phyloP scores from a whole-genome alignment of 2,329 filamentous ascomycete species.

The Cladosporium cucumerinum region DNA sequence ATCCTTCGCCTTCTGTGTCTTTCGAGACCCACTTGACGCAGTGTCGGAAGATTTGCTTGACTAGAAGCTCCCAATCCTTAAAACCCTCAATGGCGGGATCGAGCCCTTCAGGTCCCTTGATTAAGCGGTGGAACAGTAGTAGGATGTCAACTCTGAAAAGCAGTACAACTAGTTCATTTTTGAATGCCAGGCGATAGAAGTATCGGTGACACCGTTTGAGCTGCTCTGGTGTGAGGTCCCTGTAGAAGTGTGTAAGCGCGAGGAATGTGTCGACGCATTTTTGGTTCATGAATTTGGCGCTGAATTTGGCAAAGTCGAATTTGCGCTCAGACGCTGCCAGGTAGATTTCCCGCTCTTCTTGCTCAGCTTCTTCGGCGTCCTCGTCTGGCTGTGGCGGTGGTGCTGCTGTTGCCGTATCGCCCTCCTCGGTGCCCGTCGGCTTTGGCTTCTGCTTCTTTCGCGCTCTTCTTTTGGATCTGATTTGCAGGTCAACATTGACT shows the following conservation, averaged over 20 bases:
- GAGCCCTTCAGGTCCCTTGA: conserved; percentile 79
- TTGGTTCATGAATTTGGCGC: conserved; percentile 76
- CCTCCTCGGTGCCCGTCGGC: conserved; percentile 22
- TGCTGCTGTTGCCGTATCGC: conserved; percentile 21
- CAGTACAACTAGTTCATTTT: conserved; percentile 84
- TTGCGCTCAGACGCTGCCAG: conserved; percentile 75
- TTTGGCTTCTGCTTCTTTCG: conserved; percentile 69
- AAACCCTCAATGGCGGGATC: conserved; percentile 63
- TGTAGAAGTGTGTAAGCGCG: conserved; percentile 73
- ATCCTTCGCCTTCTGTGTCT: conserved; percentile 54
- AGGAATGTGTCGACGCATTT: conserved; percentile 86
- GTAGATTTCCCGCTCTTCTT: conserved; percentile 70
- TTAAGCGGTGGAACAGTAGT: conserved; percentile 81
- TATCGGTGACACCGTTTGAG: conserved; percentile 90
- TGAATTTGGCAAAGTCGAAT: conserved; percentile 87
- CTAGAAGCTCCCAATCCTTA: conserved; percentile 87
- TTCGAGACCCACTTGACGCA: conserved; percentile 70
- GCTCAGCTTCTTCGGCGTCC: conserved; percentile 56
- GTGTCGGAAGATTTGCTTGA: conserved; percentile 76
- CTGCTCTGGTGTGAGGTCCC: conserved; percentile 73
- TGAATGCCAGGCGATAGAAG: conserved; percentile 91
- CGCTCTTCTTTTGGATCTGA: conserved; percentile 74
- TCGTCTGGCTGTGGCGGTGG: conserved; percentile 45
- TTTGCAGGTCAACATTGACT: conserved; percentile 88
- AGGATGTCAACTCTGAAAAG: conserved; percentile 90